These are phyloP conservation scores for Dalechampia spathulata DNA, from an alignment of 441 rosid genomes.

Conservation along the genomic window DNA sequence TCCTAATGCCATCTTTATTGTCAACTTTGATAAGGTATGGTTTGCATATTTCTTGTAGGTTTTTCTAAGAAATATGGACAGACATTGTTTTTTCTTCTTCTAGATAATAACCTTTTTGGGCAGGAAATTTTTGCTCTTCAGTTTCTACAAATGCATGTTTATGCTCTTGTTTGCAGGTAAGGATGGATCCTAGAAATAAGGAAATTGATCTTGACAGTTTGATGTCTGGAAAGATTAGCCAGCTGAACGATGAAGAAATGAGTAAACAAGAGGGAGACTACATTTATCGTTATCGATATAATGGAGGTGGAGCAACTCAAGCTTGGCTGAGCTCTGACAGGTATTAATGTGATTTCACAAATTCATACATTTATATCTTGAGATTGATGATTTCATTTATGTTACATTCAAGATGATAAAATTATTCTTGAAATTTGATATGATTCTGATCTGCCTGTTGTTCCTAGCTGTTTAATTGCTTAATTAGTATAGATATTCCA, in stretches of 20 bases:
- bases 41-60: slow-evolving; percentile 1
- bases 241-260: slow-evolving; percentile 65
- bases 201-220: slow-evolving; percentile 61
- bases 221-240: slow-evolving; percentile 51
- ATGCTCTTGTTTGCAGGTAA: slow-evolving; percentile 40
- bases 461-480: background rate
- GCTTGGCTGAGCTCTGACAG: slow-evolving; percentile 95
- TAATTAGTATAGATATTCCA: background rate
- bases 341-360: slow-evolving; percentile 20
- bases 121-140: background rate
- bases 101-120: background rate
- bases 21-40: slow-evolving; percentile 91
- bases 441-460: background rate
- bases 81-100: slow-evolving; percentile 1
- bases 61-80: background rate
- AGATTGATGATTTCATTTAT: too few relatives aligned
- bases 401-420: too few relatives aligned
- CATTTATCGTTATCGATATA: slow-evolving; percentile 85
- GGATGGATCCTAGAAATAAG: slow-evolving; percentile 91
- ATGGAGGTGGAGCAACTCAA: slow-evolving; percentile 98
- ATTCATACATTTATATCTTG: background rate
- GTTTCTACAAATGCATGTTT: background rate
- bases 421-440: too few relatives aligned
- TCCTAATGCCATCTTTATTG: slow-evolving; percentile 79
- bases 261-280: slow-evolving; percentile 88